A percentile compares a stretch with the other conserved stretches of the same genome.
These are phyloP conservation scores for Streptanthus diversifolius DNA, from an alignment of 345 rosid genomes.

Conservation along the genomic window DNA sequence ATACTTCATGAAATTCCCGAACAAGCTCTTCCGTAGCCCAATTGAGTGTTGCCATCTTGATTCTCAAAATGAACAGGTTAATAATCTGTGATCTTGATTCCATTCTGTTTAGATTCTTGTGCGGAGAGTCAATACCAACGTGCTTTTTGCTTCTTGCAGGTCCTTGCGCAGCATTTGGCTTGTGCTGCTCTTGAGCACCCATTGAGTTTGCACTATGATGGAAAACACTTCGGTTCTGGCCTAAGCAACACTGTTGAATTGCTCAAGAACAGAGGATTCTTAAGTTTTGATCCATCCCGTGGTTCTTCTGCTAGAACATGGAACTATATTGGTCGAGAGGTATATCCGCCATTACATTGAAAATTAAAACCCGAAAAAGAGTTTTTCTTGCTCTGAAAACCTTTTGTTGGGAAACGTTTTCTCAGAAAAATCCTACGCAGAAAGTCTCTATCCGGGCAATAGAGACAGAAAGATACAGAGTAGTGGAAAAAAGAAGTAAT, in stretches of 20 bases:
- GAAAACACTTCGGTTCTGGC: conserved; percentile 66
- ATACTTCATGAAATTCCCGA: conserved; percentile 80
- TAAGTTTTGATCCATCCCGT: conserved; percentile 50
- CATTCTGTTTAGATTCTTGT: conserved; percentile 10
- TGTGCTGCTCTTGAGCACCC: conserved; percentile 92
- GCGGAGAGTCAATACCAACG: conserved; percentile 3
- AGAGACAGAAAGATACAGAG: conserved; percentile 64
- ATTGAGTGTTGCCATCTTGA: conserved; percentile 87
- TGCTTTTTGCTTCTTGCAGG: conserved; percentile 46
- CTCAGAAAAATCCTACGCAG: conserved; percentile 72
- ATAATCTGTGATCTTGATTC: conserved; percentile 6
- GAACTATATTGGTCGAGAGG: conserved; percentile 89
- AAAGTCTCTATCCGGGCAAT: conserved; percentile 77
- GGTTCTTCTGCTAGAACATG: conserved; percentile 61
- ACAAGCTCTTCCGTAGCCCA: conserved; percentile 74
- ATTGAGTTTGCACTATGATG: conserved; percentile 65
- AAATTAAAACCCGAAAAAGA: not conserved
- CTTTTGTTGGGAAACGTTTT: conserved; percentile 18
- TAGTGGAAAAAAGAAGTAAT: conserved; percentile 45
- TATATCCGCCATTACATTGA: conserved; percentile 26
- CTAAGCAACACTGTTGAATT: conserved; percentile 43
- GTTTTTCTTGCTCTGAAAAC: conserved; percentile 20
- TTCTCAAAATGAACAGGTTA: conserved; percentile 78
- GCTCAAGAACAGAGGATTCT: conserved; percentile 57
- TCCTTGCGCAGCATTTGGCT: conserved; percentile 76